phyloP scores from a whole-genome alignment of 2,329 filamentous ascomycete species.

The Colletotrichum truncatum region DNA sequence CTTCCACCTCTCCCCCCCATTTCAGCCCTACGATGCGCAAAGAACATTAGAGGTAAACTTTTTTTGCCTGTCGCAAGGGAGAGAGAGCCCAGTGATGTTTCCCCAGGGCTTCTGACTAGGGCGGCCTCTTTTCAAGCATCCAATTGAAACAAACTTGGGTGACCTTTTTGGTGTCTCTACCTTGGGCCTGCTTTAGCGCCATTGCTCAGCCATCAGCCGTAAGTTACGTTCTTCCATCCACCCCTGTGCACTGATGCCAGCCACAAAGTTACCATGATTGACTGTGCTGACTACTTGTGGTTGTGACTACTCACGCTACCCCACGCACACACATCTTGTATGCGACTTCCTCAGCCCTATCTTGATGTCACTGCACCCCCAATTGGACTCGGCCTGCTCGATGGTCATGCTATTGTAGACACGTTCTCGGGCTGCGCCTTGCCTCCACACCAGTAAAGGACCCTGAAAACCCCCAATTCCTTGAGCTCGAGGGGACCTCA shows the following conservation, averaged over 20 bases:
- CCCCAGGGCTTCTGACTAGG: neutral
- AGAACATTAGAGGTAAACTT: neutral
- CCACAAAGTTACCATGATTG: neutral
- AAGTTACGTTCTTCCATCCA: neutral
- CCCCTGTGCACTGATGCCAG: neutral
- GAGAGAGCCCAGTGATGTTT: neutral
- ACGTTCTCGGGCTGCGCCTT: neutral
- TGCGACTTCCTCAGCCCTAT: constrained; percentile 28
- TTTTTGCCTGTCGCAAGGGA: neutral
- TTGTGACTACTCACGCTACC: neutral
- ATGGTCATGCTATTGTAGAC: neutral
- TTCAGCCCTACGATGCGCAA: constrained; percentile 24
- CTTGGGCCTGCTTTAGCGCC: constrained; percentile 18
- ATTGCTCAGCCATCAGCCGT: constrained; percentile 19
- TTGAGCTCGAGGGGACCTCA: neutral
- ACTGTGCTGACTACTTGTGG: no score
- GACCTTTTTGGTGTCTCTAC: constrained; percentile 3
- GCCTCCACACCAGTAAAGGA: neutral
- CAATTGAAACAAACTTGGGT: neutral
- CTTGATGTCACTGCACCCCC: neutral
- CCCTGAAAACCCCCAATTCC: no score
- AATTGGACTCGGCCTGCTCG: neutral
- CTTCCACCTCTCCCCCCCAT: constrained; percentile 18
- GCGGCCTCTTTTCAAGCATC: constrained; percentile 16
- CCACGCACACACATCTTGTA: neutral